Conservation (phyloP, 305 asterid species). For the Solanum hybrid region DNA sequence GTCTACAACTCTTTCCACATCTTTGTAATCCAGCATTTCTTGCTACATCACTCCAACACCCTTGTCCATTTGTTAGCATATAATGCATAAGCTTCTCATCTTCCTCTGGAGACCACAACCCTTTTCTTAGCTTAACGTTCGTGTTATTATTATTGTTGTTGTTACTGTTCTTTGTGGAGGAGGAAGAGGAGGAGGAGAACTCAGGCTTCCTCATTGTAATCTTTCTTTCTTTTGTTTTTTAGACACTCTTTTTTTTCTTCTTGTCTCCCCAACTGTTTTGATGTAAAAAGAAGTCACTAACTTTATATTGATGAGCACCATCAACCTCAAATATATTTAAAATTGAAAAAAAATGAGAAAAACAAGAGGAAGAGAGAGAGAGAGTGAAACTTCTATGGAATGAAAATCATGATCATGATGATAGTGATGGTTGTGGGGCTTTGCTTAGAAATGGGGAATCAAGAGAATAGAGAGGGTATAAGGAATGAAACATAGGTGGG, state of each 20-base stretch:
- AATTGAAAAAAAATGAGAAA: not conserved
- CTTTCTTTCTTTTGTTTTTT: not conserved
- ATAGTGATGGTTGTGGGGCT: constrained; percentile 53
- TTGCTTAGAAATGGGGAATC: constrained; percentile 63
- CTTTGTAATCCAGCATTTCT: constrained; percentile 51
- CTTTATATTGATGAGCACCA: constrained; percentile 6
- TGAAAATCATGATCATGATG: constrained; percentile 34
- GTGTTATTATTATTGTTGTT: not conserved
- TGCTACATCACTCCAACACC: constrained; percentile 63
- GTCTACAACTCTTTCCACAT: constrained; percentile 60
- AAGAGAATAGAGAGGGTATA: not conserved
- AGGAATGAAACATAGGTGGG: constrained; percentile 5
- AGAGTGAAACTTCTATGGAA: constrained; percentile 16
- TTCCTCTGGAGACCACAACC: constrained; percentile 60
- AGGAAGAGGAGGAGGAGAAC: constrained; percentile 4
- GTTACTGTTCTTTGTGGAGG: constrained; percentile 5
- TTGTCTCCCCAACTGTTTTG: constrained; percentile 29
- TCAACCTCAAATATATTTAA: not conserved
- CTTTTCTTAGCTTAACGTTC: constrained; percentile 35
- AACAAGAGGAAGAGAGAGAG: constrained; percentile 2
- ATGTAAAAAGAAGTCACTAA: constrained; percentile 22
- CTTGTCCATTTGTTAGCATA: constrained; percentile 50
- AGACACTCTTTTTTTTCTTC: constrained; percentile 1
- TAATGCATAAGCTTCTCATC: constrained; percentile 49
- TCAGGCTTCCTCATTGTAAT: constrained; percentile 37